Evolutionary conservation across 2,329 filamentous ascomycete genomes (phyloP), one percentile per base, ranked within the genome.

Genomic region (Colletotrichum tropicicola): DNA sequence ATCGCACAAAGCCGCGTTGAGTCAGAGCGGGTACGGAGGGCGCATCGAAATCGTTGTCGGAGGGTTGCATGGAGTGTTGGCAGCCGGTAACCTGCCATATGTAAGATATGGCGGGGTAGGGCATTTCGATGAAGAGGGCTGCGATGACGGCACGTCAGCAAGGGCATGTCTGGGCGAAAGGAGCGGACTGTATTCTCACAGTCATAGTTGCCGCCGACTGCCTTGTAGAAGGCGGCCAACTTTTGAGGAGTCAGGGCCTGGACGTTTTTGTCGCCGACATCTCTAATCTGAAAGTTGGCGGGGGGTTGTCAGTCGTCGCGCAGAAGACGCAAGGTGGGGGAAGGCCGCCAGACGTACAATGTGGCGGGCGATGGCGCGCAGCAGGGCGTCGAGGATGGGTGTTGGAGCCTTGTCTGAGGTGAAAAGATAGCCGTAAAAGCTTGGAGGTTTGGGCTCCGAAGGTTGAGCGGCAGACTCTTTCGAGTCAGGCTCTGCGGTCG

Each of bases 81-180:
- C 95, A 98, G 70, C 95, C 96, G 54, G 97, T 88, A 7, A 92
- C 92, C 73, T 93, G 92, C 84, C 97, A 98, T 69, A 98, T 96
- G 79, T 93, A 97, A 27, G 94, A 96, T 68, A 99, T 89, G 44
- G 91, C 90, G 37, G 88, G 82, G 65, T 90, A 81, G 19, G 91
- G 89, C 32, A 91, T 92, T 3, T 90, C 85, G 43, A 95, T 82
- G 76, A 98, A 98, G 57, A 98, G 87, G 23, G 85, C 87, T 88
- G 70, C 65, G 52, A 21, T 70, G 56, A 70, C 68, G 59, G 13
- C n/a, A 9, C 23, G 63, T 66, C 52, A 66, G 63, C 53, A 58
- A 32, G 37, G 13, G 32, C 32, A 21, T 6, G 7, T 8, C 5
- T 30, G 35, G 27, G 27, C 13, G 28, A 19, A 17, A 12, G 25